Evolutionary conservation across 2,329 filamentous ascomycete genomes (phyloP).

Genomic region (Beauveria sp.): DNA sequence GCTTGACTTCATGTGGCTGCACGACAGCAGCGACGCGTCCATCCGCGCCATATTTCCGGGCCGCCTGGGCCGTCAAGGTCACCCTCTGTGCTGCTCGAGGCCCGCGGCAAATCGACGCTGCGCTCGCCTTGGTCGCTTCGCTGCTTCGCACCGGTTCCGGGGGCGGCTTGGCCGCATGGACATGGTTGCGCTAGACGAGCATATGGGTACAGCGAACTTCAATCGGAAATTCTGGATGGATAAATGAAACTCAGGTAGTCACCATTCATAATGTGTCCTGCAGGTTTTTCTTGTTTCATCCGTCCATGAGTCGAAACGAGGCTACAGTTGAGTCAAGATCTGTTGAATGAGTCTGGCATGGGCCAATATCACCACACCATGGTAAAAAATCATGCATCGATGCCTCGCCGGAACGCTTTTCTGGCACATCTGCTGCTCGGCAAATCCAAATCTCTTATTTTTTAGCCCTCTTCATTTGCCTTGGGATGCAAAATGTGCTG

Average conservation of each 20-base stretch:
- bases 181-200: constrained; percentile 27
- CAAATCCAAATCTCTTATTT: constrained; percentile 14
- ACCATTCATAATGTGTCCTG: too few species aligned
- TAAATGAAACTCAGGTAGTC: constrained; percentile 14
- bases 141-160: constrained; percentile 29
- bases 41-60: constrained; percentile 27
- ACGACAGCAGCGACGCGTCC: constrained; percentile 21
- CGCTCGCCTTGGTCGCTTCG: constrained; percentile 32
- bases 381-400: constrained; percentile 24
- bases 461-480: constrained; percentile 19
- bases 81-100: constrained; percentile 29
- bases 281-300: too few species aligned
- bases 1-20: constrained; percentile 27
- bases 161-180: constrained; percentile 27
- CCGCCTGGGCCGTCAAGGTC: constrained; percentile 29
- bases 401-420: constrained; percentile 15
- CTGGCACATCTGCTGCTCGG: constrained; percentile 20
- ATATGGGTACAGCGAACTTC: constrained; percentile 24
- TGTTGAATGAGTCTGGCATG: constrained; percentile 27
- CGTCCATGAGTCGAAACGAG: not conserved
- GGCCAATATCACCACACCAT: constrained; percentile 20
- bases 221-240: constrained; percentile 26
- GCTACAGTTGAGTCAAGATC: constrained; percentile 9
- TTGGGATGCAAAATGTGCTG: constrained; percentile 48
- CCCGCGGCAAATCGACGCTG: constrained; percentile 29